phyloP scores from a whole-genome alignment of 169 alveolate species.

The Cryptosporidium xiaoi region DNA sequence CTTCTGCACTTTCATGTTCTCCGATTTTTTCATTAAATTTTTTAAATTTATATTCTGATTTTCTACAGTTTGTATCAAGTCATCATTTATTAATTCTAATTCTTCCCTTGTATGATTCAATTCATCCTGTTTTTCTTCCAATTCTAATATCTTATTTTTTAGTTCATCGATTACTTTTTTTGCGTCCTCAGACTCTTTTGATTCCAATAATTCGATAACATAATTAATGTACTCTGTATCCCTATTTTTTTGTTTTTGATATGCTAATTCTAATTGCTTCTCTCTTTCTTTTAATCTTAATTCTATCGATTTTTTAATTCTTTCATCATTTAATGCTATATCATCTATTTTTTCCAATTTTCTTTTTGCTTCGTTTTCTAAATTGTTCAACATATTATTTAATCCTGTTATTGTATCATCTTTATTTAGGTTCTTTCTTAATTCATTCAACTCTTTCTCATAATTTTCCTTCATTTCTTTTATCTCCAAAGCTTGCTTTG shows the following conservation, averaged over 20 bases:
- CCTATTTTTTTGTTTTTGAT: conserved; percentile 51
- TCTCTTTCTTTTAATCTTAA: conserved; percentile 58
- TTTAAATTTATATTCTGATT: conserved; percentile 13
- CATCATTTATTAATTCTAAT: conserved; percentile 48
- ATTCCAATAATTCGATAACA: conserved; percentile 33
- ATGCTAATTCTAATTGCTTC: conserved; percentile 65
- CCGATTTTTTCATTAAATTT: conserved; percentile 52
- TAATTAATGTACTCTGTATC: conserved; percentile 51
- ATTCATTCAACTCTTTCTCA: conserved; percentile 47
- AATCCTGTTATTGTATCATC: conserved; percentile 60
- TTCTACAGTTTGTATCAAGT: conserved; percentile 61
- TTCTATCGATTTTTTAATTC: conserved; percentile 30
- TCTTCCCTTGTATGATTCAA: conserved; percentile 59
- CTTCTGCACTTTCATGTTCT: conserved; percentile 41
- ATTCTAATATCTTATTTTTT: conserved; percentile 29
- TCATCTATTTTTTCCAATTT: conserved; percentile 52
- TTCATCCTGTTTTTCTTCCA: conserved; percentile 65
- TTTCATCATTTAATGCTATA: conserved; percentile 23
- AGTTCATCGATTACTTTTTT: conserved; percentile 11
- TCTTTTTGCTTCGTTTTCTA: conserved; percentile 50
- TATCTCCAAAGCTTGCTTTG: conserved; percentile 45
- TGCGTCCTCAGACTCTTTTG: conserved; percentile 47
- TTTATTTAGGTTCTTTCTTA: conserved; percentile 36
- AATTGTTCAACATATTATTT: conserved; percentile 42
- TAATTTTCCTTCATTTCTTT: conserved; percentile 56